phyloP scores from a whole-genome alignment of 345 rosid genomes.

The Eucalyptus camaldulensis region DNA sequence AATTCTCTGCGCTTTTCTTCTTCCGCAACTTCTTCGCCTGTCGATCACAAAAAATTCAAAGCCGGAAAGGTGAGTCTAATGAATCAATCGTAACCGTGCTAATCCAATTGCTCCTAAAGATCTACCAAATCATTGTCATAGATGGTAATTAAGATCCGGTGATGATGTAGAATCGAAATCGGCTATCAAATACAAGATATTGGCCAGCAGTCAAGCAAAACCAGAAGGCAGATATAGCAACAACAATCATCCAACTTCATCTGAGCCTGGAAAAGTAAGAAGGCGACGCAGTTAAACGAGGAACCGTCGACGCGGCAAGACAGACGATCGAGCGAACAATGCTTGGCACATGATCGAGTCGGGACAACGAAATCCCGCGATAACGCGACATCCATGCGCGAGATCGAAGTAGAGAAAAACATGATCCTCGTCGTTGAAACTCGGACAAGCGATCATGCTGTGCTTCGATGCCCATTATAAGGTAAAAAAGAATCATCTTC shows the following conservation, averaged over 20 bases:
- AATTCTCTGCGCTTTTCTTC: background rate
- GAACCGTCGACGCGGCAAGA: background rate
- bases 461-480: background rate
- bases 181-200: background rate
- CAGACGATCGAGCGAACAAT: background rate
- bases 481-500: background rate
- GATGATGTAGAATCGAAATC: background rate
- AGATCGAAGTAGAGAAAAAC: background rate
- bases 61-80: background rate
- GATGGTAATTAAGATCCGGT: background rate
- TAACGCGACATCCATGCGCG: background rate
- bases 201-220: background rate
- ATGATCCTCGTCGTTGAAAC: background rate
- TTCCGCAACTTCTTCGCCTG: conserved; percentile 23
- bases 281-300: background rate
- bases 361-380: background rate
- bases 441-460: background rate
- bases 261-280: background rate
- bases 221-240: background rate
- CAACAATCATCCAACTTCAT: background rate
- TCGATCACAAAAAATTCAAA: background rate
- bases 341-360: background rate
- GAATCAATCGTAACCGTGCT: background rate
- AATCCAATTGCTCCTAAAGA: background rate
- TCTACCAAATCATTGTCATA: background rate